phyloP scores from a whole-genome alignment of 306 rosid genomes.

The Senna tora region DNA sequence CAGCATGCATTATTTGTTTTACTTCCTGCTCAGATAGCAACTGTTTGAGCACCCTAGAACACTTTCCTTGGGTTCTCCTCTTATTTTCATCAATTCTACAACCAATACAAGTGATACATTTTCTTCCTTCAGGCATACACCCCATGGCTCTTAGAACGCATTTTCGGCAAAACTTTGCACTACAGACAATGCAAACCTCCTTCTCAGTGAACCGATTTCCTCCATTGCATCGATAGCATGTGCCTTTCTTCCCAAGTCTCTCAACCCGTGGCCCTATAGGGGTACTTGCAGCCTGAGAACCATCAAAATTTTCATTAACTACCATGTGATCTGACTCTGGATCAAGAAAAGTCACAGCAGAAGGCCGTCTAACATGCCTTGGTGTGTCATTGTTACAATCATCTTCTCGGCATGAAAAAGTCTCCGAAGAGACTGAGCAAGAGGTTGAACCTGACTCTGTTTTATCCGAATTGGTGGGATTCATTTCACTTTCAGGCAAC shows the following conservation, averaged over 20 bases:
- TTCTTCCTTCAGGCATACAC: constrained; percentile 89
- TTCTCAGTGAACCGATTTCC: constrained; percentile 64
- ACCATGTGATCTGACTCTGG: constrained; percentile 43
- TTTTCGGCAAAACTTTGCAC: constrained; percentile 54
- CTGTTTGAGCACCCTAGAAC: constrained; percentile 63
- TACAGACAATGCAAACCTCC: constrained; percentile 78
- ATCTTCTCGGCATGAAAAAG: constrained; percentile 54
- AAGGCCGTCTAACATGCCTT: constrained; percentile 55
- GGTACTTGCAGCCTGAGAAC: constrained; percentile 39
- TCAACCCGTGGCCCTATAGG: constrained; percentile 47
- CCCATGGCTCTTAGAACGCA: constrained; percentile 84
- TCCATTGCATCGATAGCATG: constrained; percentile 65
- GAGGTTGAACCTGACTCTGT: constrained; percentile 57
- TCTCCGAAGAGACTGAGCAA: constrained; percentile 52
- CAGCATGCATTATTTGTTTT: constrained; percentile 50
- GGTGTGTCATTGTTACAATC: constrained; percentile 1
- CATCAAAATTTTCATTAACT: constrained; percentile 33
- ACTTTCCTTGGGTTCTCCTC: constrained; percentile 57
- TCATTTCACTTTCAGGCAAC: constrained; percentile 36
- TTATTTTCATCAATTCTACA: constrained; percentile 58
- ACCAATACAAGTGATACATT: constrained; percentile 75
- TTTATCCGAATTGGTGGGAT: constrained; percentile 47
- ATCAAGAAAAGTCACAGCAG: constrained; percentile 65
- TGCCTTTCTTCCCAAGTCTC: constrained; percentile 69
- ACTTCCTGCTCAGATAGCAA: constrained; percentile 56